Evolutionary conservation across 805 yeast species (phyloP).

Genomic region (Phaffomyces antillensis): DNA sequence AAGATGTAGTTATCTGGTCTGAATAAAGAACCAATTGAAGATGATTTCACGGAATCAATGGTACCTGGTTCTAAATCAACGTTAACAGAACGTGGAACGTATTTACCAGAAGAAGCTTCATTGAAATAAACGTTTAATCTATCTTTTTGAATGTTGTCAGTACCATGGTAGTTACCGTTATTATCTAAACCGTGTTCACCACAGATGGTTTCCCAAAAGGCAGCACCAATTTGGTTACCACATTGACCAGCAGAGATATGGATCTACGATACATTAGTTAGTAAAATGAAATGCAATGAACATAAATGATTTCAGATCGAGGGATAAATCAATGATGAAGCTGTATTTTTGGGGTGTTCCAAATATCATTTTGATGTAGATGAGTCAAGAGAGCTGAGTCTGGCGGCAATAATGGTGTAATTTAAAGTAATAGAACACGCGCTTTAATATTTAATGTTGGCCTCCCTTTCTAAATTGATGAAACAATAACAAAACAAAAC

Average conservation of each 20-base stretch:
- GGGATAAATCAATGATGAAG: background rate
- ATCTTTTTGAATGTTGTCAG: slow-evolving; percentile 58
- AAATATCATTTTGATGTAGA: background rate
- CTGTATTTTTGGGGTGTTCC: background rate
- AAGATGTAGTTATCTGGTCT: slow-evolving; percentile 97
- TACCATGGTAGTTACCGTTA: slow-evolving; percentile 66
- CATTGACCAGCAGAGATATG: slow-evolving; percentile 97
- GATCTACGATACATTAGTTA: slow-evolving; percentile 41
- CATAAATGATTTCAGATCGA: background rate
- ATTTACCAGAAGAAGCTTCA: slow-evolving; percentile 93
- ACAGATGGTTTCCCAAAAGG: slow-evolving; percentile 89
- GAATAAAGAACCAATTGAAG: slow-evolving; percentile 83
- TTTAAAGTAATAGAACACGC: too few relatives aligned
- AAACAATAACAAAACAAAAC: background rate
- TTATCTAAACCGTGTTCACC: slow-evolving; percentile 79
- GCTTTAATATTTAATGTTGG: too few relatives aligned
- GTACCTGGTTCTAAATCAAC: slow-evolving; percentile 98
- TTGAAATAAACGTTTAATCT: slow-evolving; percentile 94
- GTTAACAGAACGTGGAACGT: slow-evolving; percentile 95
- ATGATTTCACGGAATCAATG: slow-evolving; percentile 93
- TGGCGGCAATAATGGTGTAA: too few relatives aligned
- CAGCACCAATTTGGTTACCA: slow-evolving; percentile 97
- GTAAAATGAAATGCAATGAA: slow-evolving; percentile 6
- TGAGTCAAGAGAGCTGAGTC: too few relatives aligned
- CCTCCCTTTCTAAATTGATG: too few relatives aligned